Conservation (phyloP, 768 basidiomycete genomes). For the Termitomyces sp. region DNA sequence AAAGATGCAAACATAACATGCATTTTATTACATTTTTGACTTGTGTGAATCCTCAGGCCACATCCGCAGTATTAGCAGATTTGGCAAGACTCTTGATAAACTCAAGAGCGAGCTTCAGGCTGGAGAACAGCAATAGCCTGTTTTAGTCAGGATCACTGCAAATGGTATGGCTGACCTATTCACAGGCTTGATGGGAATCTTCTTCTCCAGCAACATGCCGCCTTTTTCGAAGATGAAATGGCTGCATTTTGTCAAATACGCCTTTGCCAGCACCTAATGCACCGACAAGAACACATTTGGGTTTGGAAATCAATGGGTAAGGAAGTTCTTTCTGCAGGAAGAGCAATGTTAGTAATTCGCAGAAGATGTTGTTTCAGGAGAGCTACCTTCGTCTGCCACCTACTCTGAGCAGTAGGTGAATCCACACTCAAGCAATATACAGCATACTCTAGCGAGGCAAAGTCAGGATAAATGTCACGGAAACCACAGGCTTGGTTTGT, state of each 20-base stretch:
- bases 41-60: background rate
- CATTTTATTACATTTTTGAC: background rate
- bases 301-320: conserved; percentile 86
- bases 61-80: background rate
- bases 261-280: conserved; percentile 78
- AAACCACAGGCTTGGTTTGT: conserved; percentile 92
- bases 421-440: conserved; percentile 88
- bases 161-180: conserved; percentile 55
- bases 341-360: background rate
- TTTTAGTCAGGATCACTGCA: background rate
- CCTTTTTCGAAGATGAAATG: conserved; percentile 94
- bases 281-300: conserved; percentile 71
- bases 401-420: conserved; percentile 63
- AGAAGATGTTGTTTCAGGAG: background rate
- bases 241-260: conserved; percentile 82
- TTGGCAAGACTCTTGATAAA: conserved; percentile 48
- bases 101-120: conserved; percentile 56
- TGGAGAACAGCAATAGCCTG: conserved; percentile 18
- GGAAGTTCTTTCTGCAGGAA: conserved; percentile 67
- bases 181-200: conserved; percentile 78
- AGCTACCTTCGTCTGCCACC: conserved; percentile 70
- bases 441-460: conserved; percentile 58
- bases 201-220: conserved; percentile 82
- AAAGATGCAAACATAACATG: conserved; percentile 3
- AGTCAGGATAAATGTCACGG: conserved; percentile 78